Evolutionary conservation across 148 eudicot genomes (phyloP).

Genomic region (Mesembryanthemum crystallinum): DNA sequence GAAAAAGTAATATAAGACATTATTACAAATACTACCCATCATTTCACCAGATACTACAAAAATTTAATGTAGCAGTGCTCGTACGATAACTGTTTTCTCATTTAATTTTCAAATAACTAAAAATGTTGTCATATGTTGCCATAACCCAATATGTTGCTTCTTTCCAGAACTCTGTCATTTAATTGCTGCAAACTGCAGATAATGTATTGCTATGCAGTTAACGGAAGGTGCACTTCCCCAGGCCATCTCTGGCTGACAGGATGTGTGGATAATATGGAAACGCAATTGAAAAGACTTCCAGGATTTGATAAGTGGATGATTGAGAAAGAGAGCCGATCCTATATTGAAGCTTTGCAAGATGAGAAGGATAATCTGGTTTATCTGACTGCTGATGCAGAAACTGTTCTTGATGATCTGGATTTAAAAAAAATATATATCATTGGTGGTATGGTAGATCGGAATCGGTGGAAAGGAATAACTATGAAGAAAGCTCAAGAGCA

Average conservation of each 20-base stretch:
- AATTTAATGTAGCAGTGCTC: too few relatives aligned
- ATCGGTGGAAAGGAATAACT: conserved; percentile 92
- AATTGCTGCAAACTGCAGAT: conserved; percentile 47
- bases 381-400: conserved; percentile 89
- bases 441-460: conserved; percentile 94
- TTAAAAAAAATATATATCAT: conserved; percentile 67
- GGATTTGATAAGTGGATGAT: conserved; percentile 89
- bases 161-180: not conserved
- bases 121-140: too few relatives aligned
- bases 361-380: conserved; percentile 78
- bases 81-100: too few relatives aligned
- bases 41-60: too few relatives aligned
- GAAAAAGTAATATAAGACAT: too few relatives aligned
- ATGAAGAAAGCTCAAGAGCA: conserved; percentile 88
- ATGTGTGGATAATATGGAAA: conserved; percentile 65
- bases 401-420: conserved; percentile 64
- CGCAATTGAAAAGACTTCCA: conserved; percentile 56
- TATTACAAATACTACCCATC: too few relatives aligned
- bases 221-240: conserved; percentile 61
- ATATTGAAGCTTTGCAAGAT: conserved; percentile 65
- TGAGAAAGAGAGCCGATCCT: conserved; percentile 66
- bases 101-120: too few relatives aligned
- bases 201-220: conserved; percentile 90
- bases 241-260: conserved; percentile 91
- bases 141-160: not conserved